Evolutionary conservation across 495 filamentous ascomycete species (phyloP).

Genomic region (Lasiosphaeria miniovina): DNA sequence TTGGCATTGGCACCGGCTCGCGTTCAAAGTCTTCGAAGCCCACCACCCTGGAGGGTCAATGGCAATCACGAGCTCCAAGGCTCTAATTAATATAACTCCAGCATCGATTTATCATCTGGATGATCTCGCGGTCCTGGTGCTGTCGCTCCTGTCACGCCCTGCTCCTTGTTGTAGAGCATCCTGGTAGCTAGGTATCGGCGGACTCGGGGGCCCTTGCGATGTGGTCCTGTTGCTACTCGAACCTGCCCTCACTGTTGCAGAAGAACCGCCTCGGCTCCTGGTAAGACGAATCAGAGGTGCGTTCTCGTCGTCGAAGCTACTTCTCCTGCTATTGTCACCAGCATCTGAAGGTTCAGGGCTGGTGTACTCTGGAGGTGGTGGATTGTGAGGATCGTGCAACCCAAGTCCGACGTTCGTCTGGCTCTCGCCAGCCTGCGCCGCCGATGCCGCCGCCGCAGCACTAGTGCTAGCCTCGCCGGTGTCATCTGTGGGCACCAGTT

Average conservation of each 20-base stretch:
- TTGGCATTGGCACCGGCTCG: too few relatives aligned
- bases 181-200: slow-evolving; percentile 65
- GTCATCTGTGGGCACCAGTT: slow-evolving; percentile 68
- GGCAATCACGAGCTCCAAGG: background rate
- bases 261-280: slow-evolving; percentile 42
- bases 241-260: slow-evolving; percentile 39
- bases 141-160: slow-evolving; percentile 46
- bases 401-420: slow-evolving; percentile 38
- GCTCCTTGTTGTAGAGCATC: slow-evolving; percentile 56
- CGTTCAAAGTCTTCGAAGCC: background rate
- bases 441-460: slow-evolving; percentile 35
- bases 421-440: slow-evolving; percentile 21
- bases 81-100: too few relatives aligned
- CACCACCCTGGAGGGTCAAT: background rate
- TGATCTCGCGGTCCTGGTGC: slow-evolving; percentile 24
- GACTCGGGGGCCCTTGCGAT: slow-evolving; percentile 32
- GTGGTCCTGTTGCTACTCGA: slow-evolving; percentile 13
- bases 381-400: slow-evolving; percentile 32
- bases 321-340: slow-evolving; percentile 45
- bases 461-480: slow-evolving; percentile 69
- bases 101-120: slow-evolving; percentile 7
- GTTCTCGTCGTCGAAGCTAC: slow-evolving; percentile 46
- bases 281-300: slow-evolving; percentile 37
- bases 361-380: slow-evolving; percentile 71
- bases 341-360: slow-evolving; percentile 58